Conservation (phyloP, 2,329 filamentous ascomycete genomes). For the Paecilomyces niveus region DNA sequence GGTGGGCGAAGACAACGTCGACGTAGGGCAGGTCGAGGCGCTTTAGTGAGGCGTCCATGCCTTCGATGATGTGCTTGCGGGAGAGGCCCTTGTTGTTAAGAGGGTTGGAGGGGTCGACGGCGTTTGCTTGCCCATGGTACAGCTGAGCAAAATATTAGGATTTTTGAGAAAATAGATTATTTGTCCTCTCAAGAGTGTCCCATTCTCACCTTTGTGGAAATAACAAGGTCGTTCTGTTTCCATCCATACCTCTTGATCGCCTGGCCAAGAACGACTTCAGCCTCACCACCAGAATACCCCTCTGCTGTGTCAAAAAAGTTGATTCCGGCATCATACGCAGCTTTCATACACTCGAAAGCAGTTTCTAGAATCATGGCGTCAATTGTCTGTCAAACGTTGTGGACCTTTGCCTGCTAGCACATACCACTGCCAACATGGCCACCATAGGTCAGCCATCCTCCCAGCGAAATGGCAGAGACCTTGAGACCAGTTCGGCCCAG, state of each 20-base stretch:
- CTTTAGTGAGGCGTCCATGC: conserved; percentile 52
- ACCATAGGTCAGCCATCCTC: conserved; percentile 47
- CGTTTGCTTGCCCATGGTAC: conserved; percentile 57
- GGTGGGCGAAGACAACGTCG: conserved; percentile 63
- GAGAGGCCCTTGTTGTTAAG: conserved; percentile 63
- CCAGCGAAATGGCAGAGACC: conserved; percentile 65
- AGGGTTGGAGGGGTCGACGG: conserved; percentile 52
- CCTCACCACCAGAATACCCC: conserved; percentile 41
- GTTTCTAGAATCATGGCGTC: conserved; percentile 10
- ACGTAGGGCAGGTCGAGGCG: conserved; percentile 61
- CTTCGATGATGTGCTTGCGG: conserved; percentile 64
- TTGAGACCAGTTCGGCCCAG: conserved; percentile 51
- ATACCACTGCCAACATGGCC: conserved; percentile 62
- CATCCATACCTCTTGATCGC: conserved; percentile 51
- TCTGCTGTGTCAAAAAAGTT: conserved; percentile 56
- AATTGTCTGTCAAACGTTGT: background rate
- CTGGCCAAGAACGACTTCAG: conserved; percentile 49
- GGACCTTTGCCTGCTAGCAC: background rate
- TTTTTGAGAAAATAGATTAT: background rate
- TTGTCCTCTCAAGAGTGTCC: background rate
- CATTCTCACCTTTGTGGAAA: conserved; percentile 25
- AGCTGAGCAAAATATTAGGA: conserved; percentile 33
- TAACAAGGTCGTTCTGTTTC: conserved; percentile 47
- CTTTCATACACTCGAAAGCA: conserved; percentile 35
- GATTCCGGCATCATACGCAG: conserved; percentile 51